A percentile compares a stretch with the other conserved stretches of the same genome.
Conservation (phyloP, 257 asterid species). For the Rauvolfia tetraphylla region DNA sequence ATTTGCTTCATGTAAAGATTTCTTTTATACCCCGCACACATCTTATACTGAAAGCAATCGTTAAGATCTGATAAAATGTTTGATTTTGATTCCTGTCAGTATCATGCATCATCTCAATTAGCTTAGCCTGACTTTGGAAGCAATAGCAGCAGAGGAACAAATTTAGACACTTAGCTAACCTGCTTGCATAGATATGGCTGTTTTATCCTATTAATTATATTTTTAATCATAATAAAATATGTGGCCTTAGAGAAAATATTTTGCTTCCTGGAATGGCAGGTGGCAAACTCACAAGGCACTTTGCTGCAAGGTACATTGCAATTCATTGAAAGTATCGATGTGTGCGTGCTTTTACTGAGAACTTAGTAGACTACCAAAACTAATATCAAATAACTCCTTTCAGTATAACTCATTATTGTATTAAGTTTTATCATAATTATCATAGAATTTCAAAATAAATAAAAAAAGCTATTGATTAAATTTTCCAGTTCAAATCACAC, state of each 20-base stretch:
- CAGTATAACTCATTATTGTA: background rate
- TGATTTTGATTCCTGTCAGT: background rate
- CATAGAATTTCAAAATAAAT: background rate
- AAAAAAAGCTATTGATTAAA: background rate
- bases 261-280: background rate
- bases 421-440: background rate
- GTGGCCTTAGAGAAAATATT: background rate
- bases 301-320: background rate
- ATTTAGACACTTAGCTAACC: background rate
- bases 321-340: background rate
- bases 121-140: background rate
- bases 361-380: background rate
- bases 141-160: background rate
- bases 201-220: background rate
- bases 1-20: background rate
- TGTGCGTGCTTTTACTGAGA: background rate
- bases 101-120: background rate
- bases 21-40: too few species aligned
- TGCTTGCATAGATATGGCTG: background rate
- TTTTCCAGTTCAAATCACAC: background rate
- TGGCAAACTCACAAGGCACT: background rate
- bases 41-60: background rate
- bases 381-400: background rate
- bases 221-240: background rate
- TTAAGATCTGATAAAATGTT: background rate